phyloP scores from a whole-genome alignment of 129 eudicot genomes.

The Calendula officinalis region DNA sequence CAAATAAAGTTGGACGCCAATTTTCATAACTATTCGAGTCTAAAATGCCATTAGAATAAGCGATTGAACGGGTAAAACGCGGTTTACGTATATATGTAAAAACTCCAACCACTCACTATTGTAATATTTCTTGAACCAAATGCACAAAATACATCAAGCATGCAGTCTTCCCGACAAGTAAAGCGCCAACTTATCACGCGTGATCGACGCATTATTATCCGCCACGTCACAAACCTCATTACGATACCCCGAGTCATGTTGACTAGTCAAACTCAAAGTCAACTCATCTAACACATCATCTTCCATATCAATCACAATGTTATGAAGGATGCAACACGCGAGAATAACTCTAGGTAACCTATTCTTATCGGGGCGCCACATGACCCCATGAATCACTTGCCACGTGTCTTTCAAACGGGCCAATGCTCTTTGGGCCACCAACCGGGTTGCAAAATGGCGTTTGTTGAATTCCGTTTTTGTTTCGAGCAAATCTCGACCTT shows the following conservation, averaged over 20 bases:
- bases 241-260: constrained; percentile 60
- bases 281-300: constrained; percentile 45
- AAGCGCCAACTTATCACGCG: constrained; percentile 62
- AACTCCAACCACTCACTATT: constrained; percentile 11
- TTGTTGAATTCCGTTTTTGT: constrained; percentile 39
- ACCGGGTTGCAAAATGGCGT: constrained; percentile 43
- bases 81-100: neutral
- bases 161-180: constrained; percentile 49
- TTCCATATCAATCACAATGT: constrained; percentile 58
- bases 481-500: constrained; percentile 29
- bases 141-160: constrained; percentile 21
- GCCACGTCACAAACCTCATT: constrained; percentile 57
- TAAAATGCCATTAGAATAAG: no score
- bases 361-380: constrained; percentile 72
- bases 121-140: constrained; percentile 18
- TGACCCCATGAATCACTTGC: constrained; percentile 49
- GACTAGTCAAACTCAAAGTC: constrained; percentile 22
- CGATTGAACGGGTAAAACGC: no score
- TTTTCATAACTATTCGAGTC: no score
- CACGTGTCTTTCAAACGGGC: constrained; percentile 57
- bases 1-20: no score
- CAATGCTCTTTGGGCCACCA: constrained; percentile 54
- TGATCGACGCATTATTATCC: constrained; percentile 37
- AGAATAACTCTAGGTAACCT: constrained; percentile 50
- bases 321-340: constrained; percentile 66